Percentiles rank a stretch among this genome's conserved stretches.
Evolutionary conservation across 169 alveolate species (phyloP).

Genomic region (Cryptosporidium ubiquitum): DNA sequence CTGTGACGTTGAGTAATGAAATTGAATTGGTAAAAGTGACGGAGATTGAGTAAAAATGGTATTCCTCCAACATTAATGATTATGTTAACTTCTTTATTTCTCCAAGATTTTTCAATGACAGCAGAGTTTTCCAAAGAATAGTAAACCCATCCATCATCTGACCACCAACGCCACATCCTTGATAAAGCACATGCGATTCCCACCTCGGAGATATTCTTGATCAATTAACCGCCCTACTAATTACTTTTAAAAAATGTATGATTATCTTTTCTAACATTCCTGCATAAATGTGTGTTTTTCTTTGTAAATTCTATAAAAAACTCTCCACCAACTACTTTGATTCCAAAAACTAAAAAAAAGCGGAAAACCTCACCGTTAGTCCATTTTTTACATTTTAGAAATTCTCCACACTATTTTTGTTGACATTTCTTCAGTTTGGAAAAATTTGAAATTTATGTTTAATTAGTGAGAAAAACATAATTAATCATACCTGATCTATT

Average conservation of each 20-base stretch:
- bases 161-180: conserved; percentile 75
- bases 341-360: not conserved
- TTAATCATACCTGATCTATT: not conserved
- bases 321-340: not conserved
- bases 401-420: conserved; percentile 21
- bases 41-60: conserved; percentile 61
- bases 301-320: conserved; percentile 16
- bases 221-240: not conserved
- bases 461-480: no score
- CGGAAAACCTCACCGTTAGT: conserved; percentile 49
- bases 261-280: not conserved
- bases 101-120: conserved; percentile 69
- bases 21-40: conserved; percentile 69
- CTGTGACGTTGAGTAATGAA: conserved; percentile 73
- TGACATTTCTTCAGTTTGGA: conserved; percentile 4
- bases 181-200: conserved; percentile 16
- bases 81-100: conserved; percentile 62
- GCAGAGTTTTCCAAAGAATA: conserved; percentile 72
- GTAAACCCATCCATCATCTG: conserved; percentile 72
- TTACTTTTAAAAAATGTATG: not conserved
- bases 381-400: conserved; percentile 6
- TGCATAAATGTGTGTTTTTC: conserved; percentile 7
- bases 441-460: not conserved
- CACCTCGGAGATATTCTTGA: conserved; percentile 14
- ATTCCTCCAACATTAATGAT: conserved; percentile 71